Conservation (phyloP, 495 filamentous ascomycete species). For the Lichina pygmaea region DNA sequence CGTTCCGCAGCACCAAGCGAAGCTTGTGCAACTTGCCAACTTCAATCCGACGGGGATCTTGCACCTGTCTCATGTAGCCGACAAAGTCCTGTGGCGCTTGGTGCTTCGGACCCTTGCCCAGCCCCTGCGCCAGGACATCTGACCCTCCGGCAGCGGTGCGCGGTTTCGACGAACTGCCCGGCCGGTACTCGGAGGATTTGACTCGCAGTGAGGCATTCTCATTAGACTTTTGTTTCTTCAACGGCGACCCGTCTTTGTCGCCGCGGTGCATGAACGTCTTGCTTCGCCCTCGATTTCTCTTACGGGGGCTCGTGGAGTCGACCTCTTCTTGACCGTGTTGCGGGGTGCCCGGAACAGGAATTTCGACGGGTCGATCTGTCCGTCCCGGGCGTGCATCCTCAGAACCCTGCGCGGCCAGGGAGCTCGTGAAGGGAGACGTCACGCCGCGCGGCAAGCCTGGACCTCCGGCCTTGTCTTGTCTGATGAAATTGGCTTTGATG, state of each 20-base stretch:
- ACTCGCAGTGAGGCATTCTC: constrained; percentile 17
- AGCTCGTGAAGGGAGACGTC: not conserved
- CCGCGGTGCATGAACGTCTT: constrained; percentile 16
- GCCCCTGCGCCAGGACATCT: constrained; percentile 8
- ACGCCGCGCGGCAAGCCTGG: constrained; percentile 16
- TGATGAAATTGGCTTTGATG: constrained; percentile 86
- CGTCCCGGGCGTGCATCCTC: not conserved
- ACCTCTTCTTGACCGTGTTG: not conserved
- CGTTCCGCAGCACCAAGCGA: constrained; percentile 68
- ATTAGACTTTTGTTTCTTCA: constrained; percentile 31
- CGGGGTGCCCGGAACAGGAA: not conserved
- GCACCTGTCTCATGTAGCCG: constrained; percentile 45
- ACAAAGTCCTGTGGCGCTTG: constrained; percentile 52
- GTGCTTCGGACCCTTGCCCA: constrained; percentile 12
- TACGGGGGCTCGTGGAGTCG: constrained; percentile 15
- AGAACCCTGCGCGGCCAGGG: not conserved
- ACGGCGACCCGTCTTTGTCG: constrained; percentile 21
- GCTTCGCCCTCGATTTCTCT: constrained; percentile 19
- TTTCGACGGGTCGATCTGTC: no score
- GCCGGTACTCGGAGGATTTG: constrained; percentile 23
- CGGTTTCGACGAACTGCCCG: constrained; percentile 18
- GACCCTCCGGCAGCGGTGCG: constrained; percentile 19
- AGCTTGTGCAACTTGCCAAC: constrained; percentile 90
- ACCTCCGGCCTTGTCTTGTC: constrained; percentile 34
- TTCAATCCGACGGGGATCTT: constrained; percentile 57